Conservation (phyloP, 225 moss, liverwort and hornwort species). For the Pseudisothecium myosuroides region DNA sequence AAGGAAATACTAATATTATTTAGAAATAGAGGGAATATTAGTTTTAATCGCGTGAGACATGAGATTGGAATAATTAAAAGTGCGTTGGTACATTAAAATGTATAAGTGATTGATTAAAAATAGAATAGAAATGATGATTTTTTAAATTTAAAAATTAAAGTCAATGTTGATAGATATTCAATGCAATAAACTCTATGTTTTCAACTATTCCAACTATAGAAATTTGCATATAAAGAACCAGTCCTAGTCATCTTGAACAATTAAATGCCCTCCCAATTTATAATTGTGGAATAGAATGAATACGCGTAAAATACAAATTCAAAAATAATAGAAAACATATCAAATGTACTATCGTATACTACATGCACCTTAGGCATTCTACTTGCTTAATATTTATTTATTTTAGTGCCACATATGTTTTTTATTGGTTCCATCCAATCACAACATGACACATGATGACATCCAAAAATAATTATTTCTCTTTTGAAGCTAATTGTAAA, state of each 20-base stretch:
- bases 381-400: background rate
- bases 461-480: background rate
- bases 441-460: fast-evolving
- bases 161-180: background rate
- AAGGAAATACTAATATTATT: too few species aligned
- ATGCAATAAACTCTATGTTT: background rate
- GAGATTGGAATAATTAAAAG: too few species aligned
- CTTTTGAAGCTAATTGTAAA: fast-evolving
- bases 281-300: background rate
- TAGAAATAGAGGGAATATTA: background rate
- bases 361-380: background rate
- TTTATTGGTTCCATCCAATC: background rate
- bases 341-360: background rate
- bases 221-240: background rate
- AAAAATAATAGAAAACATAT: background rate
- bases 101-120: background rate
- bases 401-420: background rate
- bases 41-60: too few species aligned
- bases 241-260: background rate
- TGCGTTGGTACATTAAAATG: too few species aligned
- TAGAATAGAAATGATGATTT: background rate
- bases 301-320: background rate
- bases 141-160: background rate
- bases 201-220: background rate
- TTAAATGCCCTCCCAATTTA: fast-evolving